Percentiles rank a stretch among this genome's conserved stretches.
Evolutionary conservation across 73 alveolate species (phyloP).

Genomic region (Paraurostyla sp.): DNA sequence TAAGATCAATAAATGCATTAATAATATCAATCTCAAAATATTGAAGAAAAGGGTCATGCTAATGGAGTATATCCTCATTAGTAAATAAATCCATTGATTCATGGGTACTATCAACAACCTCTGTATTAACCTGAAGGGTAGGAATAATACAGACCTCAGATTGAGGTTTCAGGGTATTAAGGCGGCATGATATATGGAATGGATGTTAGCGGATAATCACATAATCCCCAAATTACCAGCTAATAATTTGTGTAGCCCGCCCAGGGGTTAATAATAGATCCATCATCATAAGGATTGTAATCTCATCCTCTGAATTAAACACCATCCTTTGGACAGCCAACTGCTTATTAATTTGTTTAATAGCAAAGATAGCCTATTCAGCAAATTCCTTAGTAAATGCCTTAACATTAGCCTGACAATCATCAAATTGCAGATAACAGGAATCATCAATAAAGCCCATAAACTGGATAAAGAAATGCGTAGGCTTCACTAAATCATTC

Average conservation of each 20-base stretch:
- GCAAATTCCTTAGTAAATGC: conserved; percentile 51
- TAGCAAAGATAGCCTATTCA: neutral
- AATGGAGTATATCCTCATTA: neutral
- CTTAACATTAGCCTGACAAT: neutral
- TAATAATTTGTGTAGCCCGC: too few species aligned
- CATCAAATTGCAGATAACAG: too few species aligned
- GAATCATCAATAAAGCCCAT: too few species aligned
- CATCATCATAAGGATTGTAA: neutral
- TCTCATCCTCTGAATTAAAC: neutral
- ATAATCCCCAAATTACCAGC: too few species aligned
- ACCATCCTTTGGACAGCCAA: neutral
- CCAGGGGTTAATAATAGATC: neutral
- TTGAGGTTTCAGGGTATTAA: neutral
- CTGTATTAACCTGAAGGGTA: neutral
- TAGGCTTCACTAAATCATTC: neutral
- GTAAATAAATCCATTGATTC: neutral
- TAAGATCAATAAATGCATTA: neutral
- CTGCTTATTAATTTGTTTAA: neutral
- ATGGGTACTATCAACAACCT: neutral
- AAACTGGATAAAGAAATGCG: neutral
- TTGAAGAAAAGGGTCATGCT: neutral
- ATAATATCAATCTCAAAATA: conserved; percentile 8
- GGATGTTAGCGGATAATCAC: too few species aligned
- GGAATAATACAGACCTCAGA: neutral
- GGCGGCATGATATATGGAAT: too few species aligned